A percentile compares a stretch with the other conserved stretches of the same genome.
Conservation (phyloP, 768 basidiomycete genomes). For the Psilocybe tampanensis region DNA sequence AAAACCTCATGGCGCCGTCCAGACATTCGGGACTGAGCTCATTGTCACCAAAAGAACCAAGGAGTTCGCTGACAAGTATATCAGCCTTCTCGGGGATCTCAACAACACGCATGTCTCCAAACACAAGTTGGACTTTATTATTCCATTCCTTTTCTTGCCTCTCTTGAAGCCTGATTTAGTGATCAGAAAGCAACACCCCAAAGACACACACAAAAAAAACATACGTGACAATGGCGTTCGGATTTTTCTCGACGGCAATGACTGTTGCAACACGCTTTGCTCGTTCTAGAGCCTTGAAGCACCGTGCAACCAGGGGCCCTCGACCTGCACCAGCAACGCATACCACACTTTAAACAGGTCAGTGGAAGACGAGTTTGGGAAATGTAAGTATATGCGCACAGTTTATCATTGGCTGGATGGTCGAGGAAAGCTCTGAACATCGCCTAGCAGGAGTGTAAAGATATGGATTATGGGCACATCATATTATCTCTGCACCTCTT, state of each 20-base stretch:
- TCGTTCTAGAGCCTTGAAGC: slow-evolving; percentile 74
- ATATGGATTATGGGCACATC: slow-evolving; percentile 1
- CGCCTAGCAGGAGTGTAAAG: slow-evolving; percentile 50
- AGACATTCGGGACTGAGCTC: slow-evolving; percentile 98
- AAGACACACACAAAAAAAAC: slow-evolving; percentile 29
- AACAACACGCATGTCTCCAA: slow-evolving; percentile 91
- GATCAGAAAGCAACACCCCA: not conserved
- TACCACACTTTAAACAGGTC: slow-evolving; percentile 56
- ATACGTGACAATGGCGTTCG: slow-evolving; percentile 93
- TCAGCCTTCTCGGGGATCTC: slow-evolving; percentile 87
- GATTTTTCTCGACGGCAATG: slow-evolving; percentile 96
- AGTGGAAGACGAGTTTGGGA: not conserved
- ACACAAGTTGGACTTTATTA: slow-evolving; percentile 75
- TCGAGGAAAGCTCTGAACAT: slow-evolving; percentile 80
- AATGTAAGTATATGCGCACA: slow-evolving; percentile 43
- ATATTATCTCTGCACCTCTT: slow-evolving; percentile 58
- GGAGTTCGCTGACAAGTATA: slow-evolving; percentile 91
- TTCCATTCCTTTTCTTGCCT: slow-evolving; percentile 85
- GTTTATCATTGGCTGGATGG: slow-evolving; percentile 55
- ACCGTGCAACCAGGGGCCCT: slow-evolving; percentile 88
- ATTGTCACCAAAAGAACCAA: slow-evolving; percentile 98
- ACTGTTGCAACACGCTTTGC: slow-evolving; percentile 63
- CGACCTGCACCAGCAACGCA: slow-evolving; percentile 95
- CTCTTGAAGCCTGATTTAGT: slow-evolving; percentile 70
- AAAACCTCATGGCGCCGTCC: slow-evolving; percentile 91